Evolutionary conservation across 192 early-diverging fungal species (phyloP).

Genomic region (Entomortierella chlamydospora): DNA sequence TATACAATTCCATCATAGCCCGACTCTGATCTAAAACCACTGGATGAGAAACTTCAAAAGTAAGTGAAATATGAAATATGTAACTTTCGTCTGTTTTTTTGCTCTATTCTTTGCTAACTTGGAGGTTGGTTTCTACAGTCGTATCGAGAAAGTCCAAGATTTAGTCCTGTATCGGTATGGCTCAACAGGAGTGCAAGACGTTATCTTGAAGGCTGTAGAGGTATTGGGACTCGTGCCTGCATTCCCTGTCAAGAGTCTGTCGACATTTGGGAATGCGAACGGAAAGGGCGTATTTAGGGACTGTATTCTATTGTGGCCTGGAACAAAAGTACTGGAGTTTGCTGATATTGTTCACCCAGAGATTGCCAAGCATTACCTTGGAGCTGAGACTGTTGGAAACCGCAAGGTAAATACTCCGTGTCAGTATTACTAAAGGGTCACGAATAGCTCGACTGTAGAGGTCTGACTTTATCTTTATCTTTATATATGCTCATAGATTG

Average conservation of each 20-base stretch:
- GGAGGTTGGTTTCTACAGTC: constrained; percentile 11
- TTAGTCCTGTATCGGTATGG: constrained; percentile 88
- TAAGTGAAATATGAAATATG: constrained; percentile 4
- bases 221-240: constrained; percentile 75
- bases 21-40: constrained; percentile 58
- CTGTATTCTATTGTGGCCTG: constrained; percentile 76
- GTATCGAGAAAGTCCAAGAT: constrained; percentile 75
- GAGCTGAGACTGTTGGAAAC: constrained; percentile 82
- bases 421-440: too few species aligned
- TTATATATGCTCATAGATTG: constrained; percentile 56
- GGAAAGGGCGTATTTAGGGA: constrained; percentile 76
- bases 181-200: constrained; percentile 82
- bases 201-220: constrained; percentile 72
- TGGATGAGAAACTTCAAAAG: constrained; percentile 67
- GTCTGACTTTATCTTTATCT: neutral
- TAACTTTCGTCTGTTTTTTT: too few species aligned
- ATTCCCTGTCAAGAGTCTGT: constrained; percentile 81
- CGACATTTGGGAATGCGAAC: constrained; percentile 68
- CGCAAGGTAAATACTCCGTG: constrained; percentile 65
- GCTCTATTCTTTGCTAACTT: too few species aligned
- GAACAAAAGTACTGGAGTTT: constrained; percentile 82
- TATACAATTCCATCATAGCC: constrained; percentile 22
- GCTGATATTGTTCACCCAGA: constrained; percentile 78
- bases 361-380: constrained; percentile 71
- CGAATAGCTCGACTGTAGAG: too few species aligned